phyloP scores from a whole-genome alignment of 192 early-diverging fungal genomes.

The Gamsiella multidivaricata region DNA sequence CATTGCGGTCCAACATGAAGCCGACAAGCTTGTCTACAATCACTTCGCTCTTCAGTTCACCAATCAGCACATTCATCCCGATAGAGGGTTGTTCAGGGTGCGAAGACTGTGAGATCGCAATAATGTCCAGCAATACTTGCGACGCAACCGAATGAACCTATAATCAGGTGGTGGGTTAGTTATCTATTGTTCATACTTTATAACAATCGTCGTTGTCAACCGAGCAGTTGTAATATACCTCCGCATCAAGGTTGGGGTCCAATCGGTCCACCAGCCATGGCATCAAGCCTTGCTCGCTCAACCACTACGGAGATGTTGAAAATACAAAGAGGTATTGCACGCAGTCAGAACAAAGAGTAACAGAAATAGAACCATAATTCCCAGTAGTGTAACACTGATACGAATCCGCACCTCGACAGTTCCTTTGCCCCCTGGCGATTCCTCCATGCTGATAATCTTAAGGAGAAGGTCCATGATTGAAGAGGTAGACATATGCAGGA shows the following conservation, averaged over 20 bases:
- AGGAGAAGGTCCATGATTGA: slow-evolving; percentile 92
- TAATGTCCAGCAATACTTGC: slow-evolving; percentile 86
- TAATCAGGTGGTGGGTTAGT: not conserved
- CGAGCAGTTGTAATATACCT: slow-evolving; percentile 58
- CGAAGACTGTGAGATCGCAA: slow-evolving; percentile 83
- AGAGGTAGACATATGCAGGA: slow-evolving; percentile 87
- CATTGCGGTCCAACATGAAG: slow-evolving; percentile 87
- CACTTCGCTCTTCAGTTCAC: slow-evolving; percentile 77
- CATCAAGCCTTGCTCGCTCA: slow-evolving; percentile 83
- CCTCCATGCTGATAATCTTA: slow-evolving; percentile 93
- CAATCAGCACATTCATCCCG: slow-evolving; percentile 72
- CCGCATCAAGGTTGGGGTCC: slow-evolving; percentile 83
- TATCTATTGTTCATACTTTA: too few relatives aligned
- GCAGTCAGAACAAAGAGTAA: not conserved
- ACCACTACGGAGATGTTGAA: slow-evolving; percentile 69
- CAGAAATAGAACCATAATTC: not conserved
- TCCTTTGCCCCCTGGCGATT: slow-evolving; percentile 85
- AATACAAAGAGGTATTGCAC: not conserved
- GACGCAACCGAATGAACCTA: slow-evolving; percentile 82
- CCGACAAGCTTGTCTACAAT: slow-evolving; percentile 81
- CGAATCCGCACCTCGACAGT: slow-evolving; percentile 79
- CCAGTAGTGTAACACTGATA: not conserved
- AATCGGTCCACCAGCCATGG: slow-evolving; percentile 82
- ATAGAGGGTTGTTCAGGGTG: slow-evolving; percentile 73
- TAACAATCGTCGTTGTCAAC: too few relatives aligned